Evolutionary conservation across 495 filamentous ascomycete genomes (phyloP), one percentile per base, ranked within the genome.

Genomic region (Penicillium taxi): DNA sequence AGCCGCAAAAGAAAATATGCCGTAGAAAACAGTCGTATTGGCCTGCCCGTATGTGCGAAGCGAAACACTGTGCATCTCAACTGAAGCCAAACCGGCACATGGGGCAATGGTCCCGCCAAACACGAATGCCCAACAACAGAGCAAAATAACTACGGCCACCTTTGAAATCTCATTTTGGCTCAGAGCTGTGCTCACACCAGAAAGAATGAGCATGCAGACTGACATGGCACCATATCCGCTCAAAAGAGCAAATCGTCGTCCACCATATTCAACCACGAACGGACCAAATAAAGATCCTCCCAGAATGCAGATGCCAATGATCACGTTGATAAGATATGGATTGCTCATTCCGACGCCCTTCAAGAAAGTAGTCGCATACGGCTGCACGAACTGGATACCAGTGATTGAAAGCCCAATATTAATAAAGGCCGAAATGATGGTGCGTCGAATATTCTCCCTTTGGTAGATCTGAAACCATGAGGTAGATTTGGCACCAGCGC

Each of bases 41-140:
- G 55, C 55, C 26, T 57, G 53, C 1, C 55, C 55, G 9, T 52
- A 59, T n/a, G 55, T 59, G 13, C 55, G 55, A 23, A 59, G 45
- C 18, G 45, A 46, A 1, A 59, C 53, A 12, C 52, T 53, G 36
- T 59, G 55, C 50, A 59, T 55, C 26, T 59, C 55, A 0, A 53
- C 52, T 1, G 55, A 40, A 5, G 46, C 32, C 6, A 59, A 34
- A 6, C 32, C 22, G 1, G 45, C 44, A 37, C 43, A 45, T 0
- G 55, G 45, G 1, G 48, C 55, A 21, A 59, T 53, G 2, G 44
- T 53, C 21, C 46, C 53, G 4, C 55, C 53, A 18, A 57, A 59
- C 0, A 59, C 35, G 24, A 59, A 56, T 4, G 53, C 35, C 55
- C 55, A 59, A 9, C 54, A 11, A 24, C 50, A 57, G 11, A 59